These are phyloP conservation scores for Cryptococcus sp. DNA, from an alignment of 1,284 basidiomycete genomes.

Conservation along the genomic window DNA sequence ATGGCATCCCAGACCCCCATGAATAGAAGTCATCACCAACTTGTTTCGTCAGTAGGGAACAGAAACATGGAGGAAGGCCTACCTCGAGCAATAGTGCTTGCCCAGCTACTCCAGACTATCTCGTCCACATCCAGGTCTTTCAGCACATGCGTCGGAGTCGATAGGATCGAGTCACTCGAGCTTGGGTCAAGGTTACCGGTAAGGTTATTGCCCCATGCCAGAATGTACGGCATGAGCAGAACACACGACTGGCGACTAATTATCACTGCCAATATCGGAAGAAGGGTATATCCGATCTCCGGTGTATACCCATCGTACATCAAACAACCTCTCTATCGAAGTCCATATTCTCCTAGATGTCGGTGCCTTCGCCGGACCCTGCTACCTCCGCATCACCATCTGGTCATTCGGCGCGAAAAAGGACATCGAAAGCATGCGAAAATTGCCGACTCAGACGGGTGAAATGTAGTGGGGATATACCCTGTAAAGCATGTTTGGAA, in stretches of 20 bases:
- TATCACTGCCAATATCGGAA: not conserved
- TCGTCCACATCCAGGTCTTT: not conserved
- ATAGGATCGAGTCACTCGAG: not conserved
- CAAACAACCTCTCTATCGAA: too few species aligned
- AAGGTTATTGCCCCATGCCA: conserved; percentile 24
- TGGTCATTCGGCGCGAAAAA: not conserved
- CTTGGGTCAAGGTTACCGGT: conserved; percentile 9
- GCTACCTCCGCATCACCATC: not conserved
- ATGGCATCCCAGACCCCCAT: too few species aligned
- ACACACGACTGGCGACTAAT: not conserved
- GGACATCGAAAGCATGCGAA: conserved; percentile 20
- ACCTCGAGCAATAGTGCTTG: conserved; percentile 12
- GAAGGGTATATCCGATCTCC: not conserved
- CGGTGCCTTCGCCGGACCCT: too few species aligned
- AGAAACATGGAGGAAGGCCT: not conserved
- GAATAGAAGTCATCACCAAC: too few species aligned
- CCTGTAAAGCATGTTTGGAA: conserved; percentile 14
- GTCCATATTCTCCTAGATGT: too few species aligned
- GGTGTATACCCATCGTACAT: not conserved
- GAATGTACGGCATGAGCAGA: not conserved
- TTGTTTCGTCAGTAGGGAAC: too few species aligned
- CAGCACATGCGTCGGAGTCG: conserved; percentile 5
- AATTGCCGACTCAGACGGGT: conserved; percentile 16
- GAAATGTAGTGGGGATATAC: conserved; percentile 15
- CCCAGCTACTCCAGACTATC: conserved; percentile 25